Base-by-base conservation (phyloP, 352 stramenopile species). In the Phytopythium oedochilum region DNA sequence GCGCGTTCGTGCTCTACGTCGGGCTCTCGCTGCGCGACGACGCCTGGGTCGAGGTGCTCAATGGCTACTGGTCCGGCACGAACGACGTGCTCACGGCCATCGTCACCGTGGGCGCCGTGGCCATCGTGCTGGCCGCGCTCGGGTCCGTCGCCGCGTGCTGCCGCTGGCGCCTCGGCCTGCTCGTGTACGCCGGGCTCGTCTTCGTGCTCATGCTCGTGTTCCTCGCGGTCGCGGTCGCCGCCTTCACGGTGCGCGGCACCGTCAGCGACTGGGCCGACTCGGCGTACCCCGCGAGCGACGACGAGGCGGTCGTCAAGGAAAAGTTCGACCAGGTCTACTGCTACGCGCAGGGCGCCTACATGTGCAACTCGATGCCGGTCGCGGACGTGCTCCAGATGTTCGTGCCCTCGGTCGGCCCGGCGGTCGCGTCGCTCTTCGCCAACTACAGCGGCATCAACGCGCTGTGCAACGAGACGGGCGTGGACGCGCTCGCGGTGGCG, bases 271-370 rank as follows among this genome's bases (percentile, higher is more conserved):
- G 78, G 78, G 65, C 71, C 43, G 51, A 39, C 45, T 60, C 64
- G 44, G 55, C 57, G 5, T 90, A 83, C 55, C 78, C 80, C n/a
- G 75, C 73, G 23, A 71, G 59, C 42, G 61, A 46, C 26, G 57
- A 75, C 31, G 81, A 92, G 44, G 55, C 70, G 38, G 60, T 54
- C 8, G 61, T 89, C 57, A 86, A 84, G 66, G 57, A 65, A 31
- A 57, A 81, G 31, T 88, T 92, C 31, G 77, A 92, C 57, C 59
- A 78, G 60, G 68, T 60, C 26, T 89, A 89, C 50, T 92, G 81
- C 66, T 88, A 88, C 47, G 71, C 78, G 20, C 78, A 91, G 68
- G 81, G 75, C 53, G 81, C 70, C 18, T 86, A 82, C 47, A 71
- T 91, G 25, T 91, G 81, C 60, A 89, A 86, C 50, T 54, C 75